Conservation (phyloP, 163 green algal genomes). For the Trebouxia gelatinosa region DNA sequence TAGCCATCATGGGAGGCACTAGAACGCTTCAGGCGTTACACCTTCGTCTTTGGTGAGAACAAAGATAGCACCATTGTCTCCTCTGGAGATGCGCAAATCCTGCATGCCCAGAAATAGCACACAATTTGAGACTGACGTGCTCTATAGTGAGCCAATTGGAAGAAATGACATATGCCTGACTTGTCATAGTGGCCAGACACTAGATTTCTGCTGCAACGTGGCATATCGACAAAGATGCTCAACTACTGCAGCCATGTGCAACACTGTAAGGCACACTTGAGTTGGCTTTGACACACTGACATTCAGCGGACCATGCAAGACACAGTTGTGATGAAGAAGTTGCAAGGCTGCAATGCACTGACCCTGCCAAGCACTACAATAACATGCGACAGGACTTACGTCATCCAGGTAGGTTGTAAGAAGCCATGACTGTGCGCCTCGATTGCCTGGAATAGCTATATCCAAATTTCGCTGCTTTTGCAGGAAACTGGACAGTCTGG, state of each 20-base stretch:
- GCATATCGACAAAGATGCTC: background rate
- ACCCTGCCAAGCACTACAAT: background rate
- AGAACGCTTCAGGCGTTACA: too few relatives aligned
- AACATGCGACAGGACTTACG: conserved; percentile 8
- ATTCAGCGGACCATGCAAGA: too few relatives aligned
- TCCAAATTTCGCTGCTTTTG: conserved; percentile 45
- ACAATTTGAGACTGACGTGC: background rate
- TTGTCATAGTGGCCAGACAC: background rate
- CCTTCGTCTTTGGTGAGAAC: conserved; percentile 53
- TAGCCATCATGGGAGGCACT: too few relatives aligned
- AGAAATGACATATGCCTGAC: too few relatives aligned
- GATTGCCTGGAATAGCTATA: conserved; percentile 36
- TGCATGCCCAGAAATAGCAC: conserved; percentile 8
- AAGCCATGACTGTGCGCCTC: conserved; percentile 54
- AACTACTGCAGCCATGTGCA: background rate
- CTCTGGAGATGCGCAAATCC: conserved; percentile 62
- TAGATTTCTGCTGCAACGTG: background rate
- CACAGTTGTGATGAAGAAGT: background rate
- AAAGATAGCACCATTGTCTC: conserved; percentile 70
- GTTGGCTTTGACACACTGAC: too few relatives aligned
- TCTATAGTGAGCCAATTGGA: too few relatives aligned
- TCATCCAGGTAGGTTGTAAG: conserved; percentile 80
- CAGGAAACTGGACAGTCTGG: conserved; percentile 43
- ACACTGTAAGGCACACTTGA: background rate
- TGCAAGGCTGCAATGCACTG: background rate